phyloP scores from a whole-genome alignment of 495 filamentous ascomycete genomes.

The Penicillium cosmopolitanum region DNA sequence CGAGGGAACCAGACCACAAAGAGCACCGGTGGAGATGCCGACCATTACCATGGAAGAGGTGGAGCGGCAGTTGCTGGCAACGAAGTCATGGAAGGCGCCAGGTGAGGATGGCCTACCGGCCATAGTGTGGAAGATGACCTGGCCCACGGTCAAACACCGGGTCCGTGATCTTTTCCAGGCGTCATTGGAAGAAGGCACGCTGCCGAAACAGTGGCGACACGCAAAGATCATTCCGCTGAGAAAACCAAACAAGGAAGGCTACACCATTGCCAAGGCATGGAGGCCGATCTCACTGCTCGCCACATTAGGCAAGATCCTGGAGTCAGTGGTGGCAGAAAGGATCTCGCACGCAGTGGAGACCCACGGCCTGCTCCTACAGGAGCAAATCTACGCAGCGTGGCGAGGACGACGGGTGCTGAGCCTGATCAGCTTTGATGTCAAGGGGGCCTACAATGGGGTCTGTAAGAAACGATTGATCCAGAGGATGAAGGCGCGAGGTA shows the following conservation, averaged over 20 bases:
- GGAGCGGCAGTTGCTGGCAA: slow-evolving; percentile 17
- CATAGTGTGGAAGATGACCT: slow-evolving; percentile 31
- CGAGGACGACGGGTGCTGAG: slow-evolving; percentile 23
- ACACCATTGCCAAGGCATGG: slow-evolving; percentile 28
- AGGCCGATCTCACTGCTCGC: slow-evolving; percentile 35
- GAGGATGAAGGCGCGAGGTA: slow-evolving; percentile 35
- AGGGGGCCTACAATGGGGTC: slow-evolving; percentile 47
- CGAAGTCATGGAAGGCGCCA: slow-evolving; percentile 28
- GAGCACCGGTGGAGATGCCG: slow-evolving; percentile 24
- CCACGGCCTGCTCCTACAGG: slow-evolving; percentile 16
- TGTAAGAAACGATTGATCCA: slow-evolving; percentile 35
- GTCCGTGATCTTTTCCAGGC: slow-evolving; percentile 26
- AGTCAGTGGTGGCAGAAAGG: slow-evolving; percentile 33
- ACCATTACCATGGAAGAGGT: slow-evolving; percentile 29
- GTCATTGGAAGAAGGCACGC: slow-evolving; percentile 17
- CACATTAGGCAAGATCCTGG: slow-evolving; percentile 33
- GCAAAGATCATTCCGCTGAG: slow-evolving; percentile 26
- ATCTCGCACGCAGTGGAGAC: slow-evolving; percentile 31
- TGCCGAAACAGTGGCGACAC: slow-evolving; percentile 19
- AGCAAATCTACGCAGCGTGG: slow-evolving; percentile 33
- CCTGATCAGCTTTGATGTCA: slow-evolving; percentile 46
- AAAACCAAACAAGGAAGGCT: slow-evolving; percentile 30
- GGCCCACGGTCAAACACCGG: slow-evolving; percentile 33
- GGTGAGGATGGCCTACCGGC: slow-evolving; percentile 30
- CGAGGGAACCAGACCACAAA: slow-evolving; percentile 25